phyloP scores from a whole-genome alignment of 768 basidiomycete genomes.

The Pluteus cervinus region DNA sequence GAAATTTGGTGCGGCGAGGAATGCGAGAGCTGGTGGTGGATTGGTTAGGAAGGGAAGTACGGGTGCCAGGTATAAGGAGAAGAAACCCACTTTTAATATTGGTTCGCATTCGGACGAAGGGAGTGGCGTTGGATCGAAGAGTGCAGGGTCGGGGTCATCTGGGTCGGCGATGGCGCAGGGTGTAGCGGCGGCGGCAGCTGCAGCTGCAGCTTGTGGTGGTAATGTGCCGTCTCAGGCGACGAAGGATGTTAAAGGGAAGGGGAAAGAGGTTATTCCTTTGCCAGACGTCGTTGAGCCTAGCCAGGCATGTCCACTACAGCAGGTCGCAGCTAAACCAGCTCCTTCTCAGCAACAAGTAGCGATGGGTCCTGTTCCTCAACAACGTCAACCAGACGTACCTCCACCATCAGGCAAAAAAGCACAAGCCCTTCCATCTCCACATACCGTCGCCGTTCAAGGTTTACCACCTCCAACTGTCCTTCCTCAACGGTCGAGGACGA shows the following conservation, averaged over 20 bases:
- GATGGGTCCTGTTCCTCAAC: too few relatives aligned
- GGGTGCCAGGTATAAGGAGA: constrained; percentile 6
- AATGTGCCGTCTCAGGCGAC: constrained; percentile 3
- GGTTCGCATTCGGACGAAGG: constrained; percentile 56
- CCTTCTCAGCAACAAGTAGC: too few relatives aligned
- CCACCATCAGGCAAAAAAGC: too few relatives aligned
- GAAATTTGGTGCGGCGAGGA: constrained; percentile 7
- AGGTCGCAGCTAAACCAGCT: too few relatives aligned
- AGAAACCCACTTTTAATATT: constrained; percentile 41
- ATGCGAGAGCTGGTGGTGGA: constrained; percentile 9
- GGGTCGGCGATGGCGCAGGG: constrained; percentile 8
- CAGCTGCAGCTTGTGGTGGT: background rate
- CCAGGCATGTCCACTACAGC: too few relatives aligned
- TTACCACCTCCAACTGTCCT: constrained; percentile 14
- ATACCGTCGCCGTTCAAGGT: constrained; percentile 19
- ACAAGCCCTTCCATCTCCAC: too few relatives aligned
- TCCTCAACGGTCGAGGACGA: constrained; percentile 30
- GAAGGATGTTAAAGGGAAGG: constrained; percentile 13
- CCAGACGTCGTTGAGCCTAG: constrained; percentile 1
- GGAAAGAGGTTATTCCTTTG: constrained; percentile 4
- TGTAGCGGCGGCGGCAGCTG: constrained; percentile 5
- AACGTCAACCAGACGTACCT: too few relatives aligned
- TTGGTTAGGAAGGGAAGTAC: constrained; percentile 7
- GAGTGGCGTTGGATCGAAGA: constrained; percentile 25
- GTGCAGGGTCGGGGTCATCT: constrained; percentile 30